Base-by-base conservation (phyloP, 1,139 yeast species). In the Taiozyma sp. region DNA sequence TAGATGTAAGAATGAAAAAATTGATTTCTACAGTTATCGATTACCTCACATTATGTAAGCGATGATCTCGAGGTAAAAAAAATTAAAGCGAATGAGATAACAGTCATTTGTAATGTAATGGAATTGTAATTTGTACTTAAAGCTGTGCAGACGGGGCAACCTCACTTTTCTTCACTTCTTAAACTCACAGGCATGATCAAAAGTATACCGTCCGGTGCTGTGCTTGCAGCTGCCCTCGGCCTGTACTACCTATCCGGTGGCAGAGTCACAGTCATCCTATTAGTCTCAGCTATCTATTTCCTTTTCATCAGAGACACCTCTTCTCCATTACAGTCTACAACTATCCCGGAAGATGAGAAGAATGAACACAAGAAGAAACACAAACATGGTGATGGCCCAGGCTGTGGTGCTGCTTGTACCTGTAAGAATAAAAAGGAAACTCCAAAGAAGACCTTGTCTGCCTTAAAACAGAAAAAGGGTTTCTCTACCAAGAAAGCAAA, bases 241-340 rank as follows among this genome's bases (percentile, higher is more conserved):
- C n/a, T 48, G 3, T 59, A 59, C 47, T 55, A 55, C 47, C 14
- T 55, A 3, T 49, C 59, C 39, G 71, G 72, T 24, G 76, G 75
- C n/a, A 65, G 75, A 55, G n/a, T 63, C 3, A 61, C 72, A 19
- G 50, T 70, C 16, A 64, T 66, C 1, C 48, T 70, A 3, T 65
- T 70, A 2, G 47, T 62, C 4, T 50, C 63, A 4, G 63, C 64
- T 8, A 42, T 65, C 3, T 71, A 65, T 52, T 58, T 56, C 29
- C 47, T 70, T 16, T 64, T 61, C 48, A 51, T 56, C 32, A 54
- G 51, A 29, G 60, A 60, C 16, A n/a, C 19, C 27, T 14, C 12
- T 23, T 8, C 38, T 29, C 14, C 22, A 12, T 38, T 12, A 38
- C 19, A 47, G 39, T 16, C 29, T 47, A 48, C 49, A 32, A 19